Evolutionary conservation across 495 filamentous ascomycete species (phyloP).

Genomic region (Annulohypoxylon moriforme): DNA sequence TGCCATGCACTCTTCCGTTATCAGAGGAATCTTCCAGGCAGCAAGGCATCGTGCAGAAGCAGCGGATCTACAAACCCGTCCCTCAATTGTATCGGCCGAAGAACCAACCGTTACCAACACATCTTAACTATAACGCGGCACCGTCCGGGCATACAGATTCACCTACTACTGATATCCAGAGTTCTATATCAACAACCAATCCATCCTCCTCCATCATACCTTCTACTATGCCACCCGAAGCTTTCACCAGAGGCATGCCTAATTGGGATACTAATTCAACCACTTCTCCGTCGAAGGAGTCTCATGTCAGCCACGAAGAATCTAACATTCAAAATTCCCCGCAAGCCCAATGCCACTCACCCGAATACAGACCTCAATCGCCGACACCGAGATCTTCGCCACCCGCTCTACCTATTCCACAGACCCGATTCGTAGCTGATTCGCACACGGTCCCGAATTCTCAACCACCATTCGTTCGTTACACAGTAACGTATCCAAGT

Average conservation of each 20-base stretch:
- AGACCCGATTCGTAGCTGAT: background rate
- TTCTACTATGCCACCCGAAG: conserved; percentile 34
- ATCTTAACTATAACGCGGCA: background rate
- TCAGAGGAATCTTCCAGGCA: conserved; percentile 15
- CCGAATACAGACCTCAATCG: conserved; percentile 23
- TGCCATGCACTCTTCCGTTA: conserved; percentile 50
- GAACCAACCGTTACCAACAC: background rate
- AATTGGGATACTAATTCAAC: background rate
- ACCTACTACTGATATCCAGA: conserved; percentile 4
- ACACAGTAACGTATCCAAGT: conserved; percentile 65
- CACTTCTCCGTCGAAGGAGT: conserved; percentile 1
- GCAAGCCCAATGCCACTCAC: conserved; percentile 13
- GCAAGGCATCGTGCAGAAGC: conserved; percentile 8
- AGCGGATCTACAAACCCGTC: conserved; percentile 20
- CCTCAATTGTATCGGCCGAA: conserved; percentile 35
- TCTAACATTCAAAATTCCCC: conserved; percentile 1
- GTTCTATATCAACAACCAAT: conserved; percentile 25
- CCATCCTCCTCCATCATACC: conserved; percentile 44
- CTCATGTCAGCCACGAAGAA: background rate
- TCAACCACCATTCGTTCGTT: conserved; percentile 51
- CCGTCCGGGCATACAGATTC: background rate
- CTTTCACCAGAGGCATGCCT: background rate
- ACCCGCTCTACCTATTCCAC: conserved; percentile 43
- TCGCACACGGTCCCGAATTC: conserved; percentile 19
- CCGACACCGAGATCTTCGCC: conserved; percentile 44